phyloP scores from a whole-genome alignment of 441 rosid species.

The Euphorbia corollata region DNA sequence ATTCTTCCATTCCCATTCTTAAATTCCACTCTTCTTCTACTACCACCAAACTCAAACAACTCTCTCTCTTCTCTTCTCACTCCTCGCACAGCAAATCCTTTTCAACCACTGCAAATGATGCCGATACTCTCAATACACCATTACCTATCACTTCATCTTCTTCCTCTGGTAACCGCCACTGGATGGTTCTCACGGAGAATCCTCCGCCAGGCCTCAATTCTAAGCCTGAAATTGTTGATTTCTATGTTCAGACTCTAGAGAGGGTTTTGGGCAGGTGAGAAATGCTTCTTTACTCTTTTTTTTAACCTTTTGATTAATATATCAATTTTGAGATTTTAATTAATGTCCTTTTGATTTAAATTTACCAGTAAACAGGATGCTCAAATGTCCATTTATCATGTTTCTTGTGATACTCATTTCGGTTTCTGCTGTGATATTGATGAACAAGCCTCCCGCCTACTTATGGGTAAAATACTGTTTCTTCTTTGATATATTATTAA shows the following conservation, averaged over 20 bases:
- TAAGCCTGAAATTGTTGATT: conserved; percentile 47
- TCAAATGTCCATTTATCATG: conserved; percentile 62
- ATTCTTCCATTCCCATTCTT: conserved; percentile 12
- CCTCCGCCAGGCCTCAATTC: conserved; percentile 44
- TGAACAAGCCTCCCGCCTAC: conserved; percentile 49
- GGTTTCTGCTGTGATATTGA: conserved; percentile 74
- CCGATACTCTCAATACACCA: conserved; percentile 18
- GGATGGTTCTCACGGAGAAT: conserved; percentile 59
- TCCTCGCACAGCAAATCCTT: conserved; percentile 18
- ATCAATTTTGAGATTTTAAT: conserved; percentile 10
- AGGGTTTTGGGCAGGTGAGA: conserved; percentile 53
- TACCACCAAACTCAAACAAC: conserved; percentile 12
- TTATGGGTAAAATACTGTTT: conserved; percentile 38
- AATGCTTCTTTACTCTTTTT: neutral
- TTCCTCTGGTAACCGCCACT: conserved; percentile 28
- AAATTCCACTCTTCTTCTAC: conserved; percentile 13
- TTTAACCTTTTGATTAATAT: conserved; percentile 1
- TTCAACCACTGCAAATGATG: conserved; percentile 17
- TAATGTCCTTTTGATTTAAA: conserved; percentile 13
- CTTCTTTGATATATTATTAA: neutral
- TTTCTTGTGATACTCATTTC: conserved; percentile 44
- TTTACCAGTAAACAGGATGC: conserved; percentile 54
- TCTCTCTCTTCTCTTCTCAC: conserved; percentile 19
- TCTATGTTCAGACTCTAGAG: conserved; percentile 45
- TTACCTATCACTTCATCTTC: conserved; percentile 15